Base-by-base conservation (phyloP, 2,329 filamentous ascomycete genomes). In the Mycogone perniciosa region DNA sequence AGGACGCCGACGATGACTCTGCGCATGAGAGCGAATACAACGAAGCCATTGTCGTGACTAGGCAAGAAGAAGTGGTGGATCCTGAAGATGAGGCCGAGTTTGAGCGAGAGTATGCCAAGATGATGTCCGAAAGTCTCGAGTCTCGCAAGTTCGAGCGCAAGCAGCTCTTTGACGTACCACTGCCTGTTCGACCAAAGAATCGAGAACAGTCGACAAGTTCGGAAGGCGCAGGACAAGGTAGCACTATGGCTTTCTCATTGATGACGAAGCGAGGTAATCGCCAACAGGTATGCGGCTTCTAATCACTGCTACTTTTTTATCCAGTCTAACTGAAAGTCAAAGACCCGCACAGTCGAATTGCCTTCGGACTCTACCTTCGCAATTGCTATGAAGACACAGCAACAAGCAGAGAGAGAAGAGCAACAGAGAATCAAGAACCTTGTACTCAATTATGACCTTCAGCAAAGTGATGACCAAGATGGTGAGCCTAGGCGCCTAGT, bases 371-470 rank as follows among this genome's bases (percentile, higher is more conserved):
- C 93, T 1, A 91, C 84, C 45, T 96, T 99, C 70, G 93, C 93
- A 5, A 81, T 97, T 57, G 93, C 93, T 40, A 93, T 99, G 90
- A 93, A 89, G 66, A 90, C 82, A 54, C 91, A 97, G 71, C 91
- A 96, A 66, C 88, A 95, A 70, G 92, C 90, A 3, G 92, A 97
- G 66, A 86, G 87, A 48, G 93, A 96, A 65, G 95, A 99, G 68
- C 92, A 99, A 68, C 90, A 96, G 68, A 88, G 93, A 56, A 99
- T 99, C 81, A 99, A 99, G 75, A 96, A 89, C 63, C 77, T 99
- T 42, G 93, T 99, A 48, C 76, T 99, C 60, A 97, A 96, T 69
- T 95, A 96, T 65, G 93, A 99, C 71, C 82, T 96, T 64, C 84
- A 89, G 46, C 90, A 95, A 62, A 85, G 76, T 59, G 88, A 95